phyloP scores from a whole-genome alignment of 202 grass and related monocot genomes.

The Bolboschoenoplectus hybrid region DNA sequence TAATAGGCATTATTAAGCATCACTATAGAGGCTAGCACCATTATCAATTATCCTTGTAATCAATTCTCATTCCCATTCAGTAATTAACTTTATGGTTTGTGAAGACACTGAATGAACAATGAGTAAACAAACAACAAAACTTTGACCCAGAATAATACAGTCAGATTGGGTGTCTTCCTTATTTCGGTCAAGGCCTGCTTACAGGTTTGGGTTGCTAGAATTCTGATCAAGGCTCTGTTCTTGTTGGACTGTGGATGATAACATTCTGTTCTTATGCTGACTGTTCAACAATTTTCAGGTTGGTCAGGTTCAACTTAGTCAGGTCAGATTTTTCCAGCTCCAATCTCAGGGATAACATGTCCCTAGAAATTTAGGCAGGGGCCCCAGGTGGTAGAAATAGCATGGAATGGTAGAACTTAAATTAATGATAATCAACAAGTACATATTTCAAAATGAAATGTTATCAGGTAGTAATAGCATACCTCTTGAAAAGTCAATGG shows the following conservation, averaged over 20 bases:
- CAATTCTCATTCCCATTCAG: background rate
- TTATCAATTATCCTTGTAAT: constrained; percentile 11
- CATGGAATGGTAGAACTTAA: background rate
- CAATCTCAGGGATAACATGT: background rate
- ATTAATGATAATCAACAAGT: constrained; percentile 4
- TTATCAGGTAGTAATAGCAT: constrained; percentile 5
- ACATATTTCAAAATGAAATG: constrained; percentile 28
- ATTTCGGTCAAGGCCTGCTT: background rate
- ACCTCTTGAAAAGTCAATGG: constrained; percentile 84
- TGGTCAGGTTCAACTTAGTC: background rate
- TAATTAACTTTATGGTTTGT: background rate
- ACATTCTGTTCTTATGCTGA: background rate
- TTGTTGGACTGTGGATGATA: background rate
- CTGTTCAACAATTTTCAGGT: background rate
- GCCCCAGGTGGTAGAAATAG: background rate
- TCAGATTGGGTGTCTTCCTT: background rate
- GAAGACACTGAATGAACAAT: constrained; percentile 19
- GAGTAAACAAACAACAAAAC: constrained; percentile 5
- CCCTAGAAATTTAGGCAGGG: background rate
- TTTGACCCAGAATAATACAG: background rate
- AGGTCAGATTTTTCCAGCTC: background rate
- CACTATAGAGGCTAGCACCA: background rate
- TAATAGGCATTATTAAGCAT: constrained; percentile 29
- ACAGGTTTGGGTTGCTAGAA: background rate
- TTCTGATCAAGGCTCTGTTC: background rate